These are phyloP conservation scores for Monilinia polystroma DNA, from an alignment of 2,329 filamentous ascomycete genomes.

Conservation along the genomic window DNA sequence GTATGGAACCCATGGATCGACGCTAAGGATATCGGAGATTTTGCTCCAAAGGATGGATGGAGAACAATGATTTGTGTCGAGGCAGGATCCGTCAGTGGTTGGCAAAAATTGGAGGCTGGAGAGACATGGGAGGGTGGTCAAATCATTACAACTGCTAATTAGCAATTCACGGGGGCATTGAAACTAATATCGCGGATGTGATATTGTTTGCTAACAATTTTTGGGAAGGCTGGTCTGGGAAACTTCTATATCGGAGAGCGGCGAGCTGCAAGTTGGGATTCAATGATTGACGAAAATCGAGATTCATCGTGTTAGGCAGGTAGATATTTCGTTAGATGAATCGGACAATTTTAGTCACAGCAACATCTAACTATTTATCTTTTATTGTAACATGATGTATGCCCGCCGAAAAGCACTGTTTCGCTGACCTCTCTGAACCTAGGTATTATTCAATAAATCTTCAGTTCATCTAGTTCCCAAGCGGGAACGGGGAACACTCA, in stretches of 20 bases:
- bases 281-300: neutral
- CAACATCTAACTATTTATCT: neutral
- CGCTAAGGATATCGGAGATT: constrained; percentile 81
- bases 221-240: neutral
- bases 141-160: constrained; percentile 24
- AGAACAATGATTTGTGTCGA: constrained; percentile 95
- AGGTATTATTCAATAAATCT: too few relatives aligned
- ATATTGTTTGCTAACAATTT: constrained; percentile 2
- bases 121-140: constrained; percentile 61
- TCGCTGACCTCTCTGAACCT: too few relatives aligned
- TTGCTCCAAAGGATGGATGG: constrained; percentile 84
- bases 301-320: neutral
- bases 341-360: neutral
- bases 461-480: neutral
- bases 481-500: neutral
- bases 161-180: neutral
- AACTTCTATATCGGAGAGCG: neutral
- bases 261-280: neutral
- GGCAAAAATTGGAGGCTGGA: constrained; percentile 81
- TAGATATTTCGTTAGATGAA: neutral
- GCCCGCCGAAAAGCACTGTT: neutral
- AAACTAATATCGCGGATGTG: constrained; percentile 13
- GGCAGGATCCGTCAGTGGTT: constrained; percentile 77
- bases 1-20: constrained; percentile 97
- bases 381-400: neutral